Evolutionary conservation across 495 filamentous ascomycete species (phyloP).

Genomic region (Cercophora scortea): DNA sequence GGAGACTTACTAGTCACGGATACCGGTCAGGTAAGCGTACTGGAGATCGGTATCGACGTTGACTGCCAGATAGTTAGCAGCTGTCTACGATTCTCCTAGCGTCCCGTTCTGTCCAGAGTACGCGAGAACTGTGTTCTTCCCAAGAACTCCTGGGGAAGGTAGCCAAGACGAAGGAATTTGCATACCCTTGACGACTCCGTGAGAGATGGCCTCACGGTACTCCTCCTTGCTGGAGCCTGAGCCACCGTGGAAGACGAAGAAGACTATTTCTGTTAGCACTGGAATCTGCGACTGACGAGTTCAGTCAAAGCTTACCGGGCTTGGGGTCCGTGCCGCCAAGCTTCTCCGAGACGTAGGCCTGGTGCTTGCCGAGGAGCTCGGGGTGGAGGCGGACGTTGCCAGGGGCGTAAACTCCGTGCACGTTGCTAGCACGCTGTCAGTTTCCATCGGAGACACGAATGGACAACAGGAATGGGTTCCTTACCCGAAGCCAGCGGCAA

Average conservation of each 20-base stretch:
- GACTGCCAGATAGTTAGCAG: constrained; percentile 36
- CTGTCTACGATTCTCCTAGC: no score
- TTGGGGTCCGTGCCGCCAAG: constrained; percentile 56
- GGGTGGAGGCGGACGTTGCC: constrained; percentile 85
- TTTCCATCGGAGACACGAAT: no score
- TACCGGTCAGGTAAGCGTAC: constrained; percentile 78
- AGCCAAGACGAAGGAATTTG: neutral
- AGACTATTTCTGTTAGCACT: constrained; percentile 43
- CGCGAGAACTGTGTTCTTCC: no score
- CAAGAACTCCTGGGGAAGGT: neutral
- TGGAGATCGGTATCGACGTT: constrained; percentile 83
- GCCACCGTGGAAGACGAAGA: constrained; percentile 99
- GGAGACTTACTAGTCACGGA: constrained; percentile 39
- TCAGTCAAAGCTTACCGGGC: constrained; percentile 37
- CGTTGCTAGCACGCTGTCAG: constrained; percentile 57
- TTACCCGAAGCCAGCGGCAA: constrained; percentile 78
- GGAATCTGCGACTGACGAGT: neutral
- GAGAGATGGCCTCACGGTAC: constrained; percentile 75
- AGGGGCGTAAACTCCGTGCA: constrained; percentile 98
- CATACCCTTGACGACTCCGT: constrained; percentile 2
- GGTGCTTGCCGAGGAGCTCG: constrained; percentile 89
- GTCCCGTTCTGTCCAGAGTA: no score
- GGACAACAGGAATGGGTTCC: neutral
- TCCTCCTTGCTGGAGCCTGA: constrained; percentile 85
- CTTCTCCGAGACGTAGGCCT: constrained; percentile 78